Evolutionary conservation across 1,284 basidiomycete species (phyloP).

Genomic region (Fomitopsis palustris): DNA sequence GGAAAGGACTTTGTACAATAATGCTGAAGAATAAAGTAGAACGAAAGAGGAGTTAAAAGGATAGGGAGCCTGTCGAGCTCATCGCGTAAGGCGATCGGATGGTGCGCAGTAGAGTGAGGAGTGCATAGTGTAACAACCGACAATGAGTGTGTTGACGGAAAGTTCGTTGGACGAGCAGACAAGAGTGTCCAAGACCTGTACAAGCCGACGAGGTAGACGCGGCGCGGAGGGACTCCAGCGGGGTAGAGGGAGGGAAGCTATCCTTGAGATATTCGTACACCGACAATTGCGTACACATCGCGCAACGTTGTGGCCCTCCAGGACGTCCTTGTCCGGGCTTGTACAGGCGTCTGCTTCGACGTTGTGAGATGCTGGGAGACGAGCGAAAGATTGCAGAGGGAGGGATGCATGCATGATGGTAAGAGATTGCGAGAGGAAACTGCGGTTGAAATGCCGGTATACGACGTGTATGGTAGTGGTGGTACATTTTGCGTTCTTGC

Average conservation of each 20-base stretch:
- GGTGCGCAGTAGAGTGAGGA: conserved; percentile 34
- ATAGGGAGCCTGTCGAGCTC: conserved; percentile 37
- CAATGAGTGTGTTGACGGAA: conserved; percentile 48
- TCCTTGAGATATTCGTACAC: conserved; percentile 36
- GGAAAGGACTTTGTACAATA: conserved; percentile 43
- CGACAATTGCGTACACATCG: conserved; percentile 22
- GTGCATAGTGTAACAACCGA: conserved; percentile 47
- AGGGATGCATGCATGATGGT: conserved; percentile 74
- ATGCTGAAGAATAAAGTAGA: conserved; percentile 76
- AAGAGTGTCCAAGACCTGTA: conserved; percentile 24
- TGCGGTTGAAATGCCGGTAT: conserved; percentile 55
- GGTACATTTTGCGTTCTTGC: conserved; percentile 68
- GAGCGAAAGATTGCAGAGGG: conserved; percentile 37
- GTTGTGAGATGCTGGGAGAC: conserved; percentile 41
- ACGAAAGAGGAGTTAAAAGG: conserved; percentile 28
- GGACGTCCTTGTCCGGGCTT: conserved; percentile 21
- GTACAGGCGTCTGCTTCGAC: conserved; percentile 21
- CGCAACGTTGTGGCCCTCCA: conserved; percentile 18
- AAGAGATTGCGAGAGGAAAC: conserved; percentile 43
- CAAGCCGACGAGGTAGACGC: conserved; percentile 30
- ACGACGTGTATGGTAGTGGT: conserved; percentile 57
- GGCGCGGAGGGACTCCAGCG: conserved; percentile 26
- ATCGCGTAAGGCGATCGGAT: conserved; percentile 41
- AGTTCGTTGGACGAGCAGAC: conserved; percentile 29
- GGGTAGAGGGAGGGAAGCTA: conserved; percentile 32